phyloP scores from a whole-genome alignment of 495 filamentous ascomycete genomes.

The Trypethelium eluteriae region DNA sequence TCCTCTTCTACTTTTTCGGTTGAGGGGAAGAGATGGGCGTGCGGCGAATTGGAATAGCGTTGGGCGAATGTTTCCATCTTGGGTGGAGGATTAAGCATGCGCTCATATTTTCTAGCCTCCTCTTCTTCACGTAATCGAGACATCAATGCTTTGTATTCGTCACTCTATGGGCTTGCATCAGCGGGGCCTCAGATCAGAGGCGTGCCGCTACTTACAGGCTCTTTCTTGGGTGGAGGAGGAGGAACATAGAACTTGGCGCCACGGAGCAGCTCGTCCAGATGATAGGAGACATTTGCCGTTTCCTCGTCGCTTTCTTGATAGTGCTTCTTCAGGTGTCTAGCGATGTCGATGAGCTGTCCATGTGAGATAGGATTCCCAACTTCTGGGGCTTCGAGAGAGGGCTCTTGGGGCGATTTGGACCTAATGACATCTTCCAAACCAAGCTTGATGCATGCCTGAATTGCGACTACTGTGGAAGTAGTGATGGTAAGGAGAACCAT shows the following conservation, averaged over 20 bases:
- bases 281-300: constrained; percentile 30
- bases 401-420: constrained; percentile 27
- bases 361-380: constrained; percentile 71
- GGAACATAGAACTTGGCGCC: constrained; percentile 68
- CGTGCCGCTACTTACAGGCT: constrained; percentile 52
- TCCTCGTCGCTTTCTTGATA: constrained; percentile 10
- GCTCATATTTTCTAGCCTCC: constrained; percentile 70
- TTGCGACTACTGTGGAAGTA: constrained; percentile 55
- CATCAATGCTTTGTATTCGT: constrained; percentile 89
- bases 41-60: constrained; percentile 46
- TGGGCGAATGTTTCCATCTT: constrained; percentile 50
- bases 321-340: constrained; percentile 44
- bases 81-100: constrained; percentile 58
- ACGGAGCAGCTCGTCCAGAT: constrained; percentile 57
- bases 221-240: constrained; percentile 66
- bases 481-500: constrained; percentile 83
- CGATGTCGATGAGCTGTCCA: constrained; percentile 62
- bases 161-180: constrained; percentile 45
- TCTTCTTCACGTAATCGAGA: constrained; percentile 68
- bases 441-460: constrained; percentile 37
- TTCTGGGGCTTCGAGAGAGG: constrained; percentile 40
- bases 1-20: constrained; percentile 34
- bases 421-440: not conserved
- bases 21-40: constrained; percentile 35
- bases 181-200: not conserved